Evolutionary conservation across 495 filamentous ascomycete genomes (phyloP), one percentile per base, ranked within the genome.

Genomic region (Annulohypoxylon moriforme): DNA sequence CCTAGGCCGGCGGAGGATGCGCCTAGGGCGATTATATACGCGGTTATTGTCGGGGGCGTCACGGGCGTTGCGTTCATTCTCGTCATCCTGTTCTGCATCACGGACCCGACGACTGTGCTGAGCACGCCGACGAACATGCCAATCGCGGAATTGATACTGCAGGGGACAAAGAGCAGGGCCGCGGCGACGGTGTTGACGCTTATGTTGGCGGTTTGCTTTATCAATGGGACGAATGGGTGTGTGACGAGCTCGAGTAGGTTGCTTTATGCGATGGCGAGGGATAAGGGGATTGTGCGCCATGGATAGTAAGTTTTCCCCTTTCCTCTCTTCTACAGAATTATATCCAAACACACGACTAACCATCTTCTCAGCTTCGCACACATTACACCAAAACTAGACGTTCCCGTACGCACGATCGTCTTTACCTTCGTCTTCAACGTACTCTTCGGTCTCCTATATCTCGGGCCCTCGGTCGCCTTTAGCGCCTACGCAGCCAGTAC

Each of bases 191-290:
- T 80, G 1, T 44, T 80, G 38, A 79, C 77, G 49, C 64, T 80
- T 13, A 79, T 79, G 71, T 50, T 80, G 44, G 76, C 75, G 3
- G 68, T 80, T 5, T 80, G 78, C 62, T 80, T 80, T 52, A 71
- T 80, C 44, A 80, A 80, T 10, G 78, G 78, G 8, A 80, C 77
- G 11, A 80, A 78, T 47, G 78, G 73, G 9, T 78, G 73, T 22
- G 72, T 88, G 5, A 87, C 86, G 16, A 88, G 84, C 29, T 81
- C 85, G 31, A 88, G 85, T 8, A 78, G 86, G 9, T 65, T 88
- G 25, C 79, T 83, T 10, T 88, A 84, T 81, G 82, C 86, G 0
- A 88, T 89, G 68, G 83, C 86, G n/a, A 82, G 87, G n/a, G 87
- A 89, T 60, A 84, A 84, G 63, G 86, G 87, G 3, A 78, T 88